Evolutionary conservation across 768 basidiomycete species (phyloP).

Genomic region (Mycena polygramma): DNA sequence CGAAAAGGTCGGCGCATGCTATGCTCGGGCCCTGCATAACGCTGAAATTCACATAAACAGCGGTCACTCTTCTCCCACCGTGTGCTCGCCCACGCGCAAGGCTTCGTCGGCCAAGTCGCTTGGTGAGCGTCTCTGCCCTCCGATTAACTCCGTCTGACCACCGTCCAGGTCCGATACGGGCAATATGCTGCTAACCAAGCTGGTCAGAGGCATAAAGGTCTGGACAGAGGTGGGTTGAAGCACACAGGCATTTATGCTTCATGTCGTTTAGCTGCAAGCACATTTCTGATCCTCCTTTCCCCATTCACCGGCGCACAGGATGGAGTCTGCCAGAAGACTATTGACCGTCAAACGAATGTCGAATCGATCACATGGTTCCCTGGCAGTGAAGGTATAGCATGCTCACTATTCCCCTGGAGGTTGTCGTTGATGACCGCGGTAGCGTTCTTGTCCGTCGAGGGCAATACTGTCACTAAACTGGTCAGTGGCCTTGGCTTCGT

Average conservation of each 20-base stretch:
- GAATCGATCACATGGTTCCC: constrained; percentile 81
- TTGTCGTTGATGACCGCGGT: background rate
- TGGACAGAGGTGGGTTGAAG: constrained; percentile 72
- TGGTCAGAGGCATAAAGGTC: constrained; percentile 73
- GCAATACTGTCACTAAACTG: constrained; percentile 69
- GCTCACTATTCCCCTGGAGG: background rate
- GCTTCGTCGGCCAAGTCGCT: constrained; percentile 84
- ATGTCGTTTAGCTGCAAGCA: constrained; percentile 17
- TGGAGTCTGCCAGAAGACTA: constrained; percentile 76
- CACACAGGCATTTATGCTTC: constrained; percentile 13
- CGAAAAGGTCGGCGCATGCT: constrained; percentile 57
- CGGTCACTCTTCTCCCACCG: constrained; percentile 72
- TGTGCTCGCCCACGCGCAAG: constrained; percentile 73
- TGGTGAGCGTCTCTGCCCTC: constrained; percentile 58
- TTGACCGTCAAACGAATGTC: constrained; percentile 66
- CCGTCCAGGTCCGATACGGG: constrained; percentile 73
- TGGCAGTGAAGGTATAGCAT: constrained; percentile 64
- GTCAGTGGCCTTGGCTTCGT: constrained; percentile 50
- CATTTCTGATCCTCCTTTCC: constrained; percentile 23
- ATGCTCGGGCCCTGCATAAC: background rate
- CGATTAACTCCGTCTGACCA: background rate
- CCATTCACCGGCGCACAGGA: constrained; percentile 55
- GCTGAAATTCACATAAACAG: constrained; percentile 46
- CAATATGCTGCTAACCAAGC: constrained; percentile 72
- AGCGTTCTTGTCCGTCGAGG: constrained; percentile 83